Conservation (phyloP, 2,329 filamentous ascomycete species). For the Lachnellula hyalina region DNA sequence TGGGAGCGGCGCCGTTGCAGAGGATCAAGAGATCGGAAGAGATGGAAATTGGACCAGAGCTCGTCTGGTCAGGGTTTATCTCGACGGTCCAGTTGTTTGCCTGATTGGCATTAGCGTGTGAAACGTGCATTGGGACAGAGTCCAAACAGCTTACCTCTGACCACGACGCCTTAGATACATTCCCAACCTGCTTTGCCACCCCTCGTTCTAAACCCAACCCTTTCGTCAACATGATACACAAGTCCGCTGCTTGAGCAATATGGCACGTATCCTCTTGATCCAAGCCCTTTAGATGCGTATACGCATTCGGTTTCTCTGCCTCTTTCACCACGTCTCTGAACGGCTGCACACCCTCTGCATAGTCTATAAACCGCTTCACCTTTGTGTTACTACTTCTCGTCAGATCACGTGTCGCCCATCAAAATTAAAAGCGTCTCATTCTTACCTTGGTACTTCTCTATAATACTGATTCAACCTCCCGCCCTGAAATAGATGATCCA, state of each 20-base stretch:
- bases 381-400: constrained; percentile 50
- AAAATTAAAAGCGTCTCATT: background rate
- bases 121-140: background rate
- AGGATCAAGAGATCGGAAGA: constrained; percentile 40
- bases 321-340: constrained; percentile 46
- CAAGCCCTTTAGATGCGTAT: constrained; percentile 46
- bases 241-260: constrained; percentile 52
- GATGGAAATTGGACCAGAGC: constrained; percentile 7
- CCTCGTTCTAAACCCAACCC: constrained; percentile 38
- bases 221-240: constrained; percentile 41
- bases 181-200: constrained; percentile 36
- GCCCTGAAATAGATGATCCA: constrained; percentile 51
- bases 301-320: constrained; percentile 46
- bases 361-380: constrained; percentile 53
- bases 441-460: constrained; percentile 50
- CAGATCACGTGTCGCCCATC: constrained; percentile 13
- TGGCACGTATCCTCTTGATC: constrained; percentile 53
- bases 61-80: constrained; percentile 19
- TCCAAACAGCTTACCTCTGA: constrained; percentile 28
- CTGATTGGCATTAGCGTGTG: constrained; percentile 6
- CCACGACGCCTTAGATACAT: constrained; percentile 36
- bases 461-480: constrained; percentile 50
- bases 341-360: constrained; percentile 46
- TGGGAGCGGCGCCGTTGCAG: constrained; percentile 51
- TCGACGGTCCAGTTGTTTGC: constrained; percentile 33